A percentile compares a stretch with the other conserved stretches of the same genome.
Evolutionary conservation across 257 asterid species (phyloP).

Genomic region (Marsdenia floribunda): DNA sequence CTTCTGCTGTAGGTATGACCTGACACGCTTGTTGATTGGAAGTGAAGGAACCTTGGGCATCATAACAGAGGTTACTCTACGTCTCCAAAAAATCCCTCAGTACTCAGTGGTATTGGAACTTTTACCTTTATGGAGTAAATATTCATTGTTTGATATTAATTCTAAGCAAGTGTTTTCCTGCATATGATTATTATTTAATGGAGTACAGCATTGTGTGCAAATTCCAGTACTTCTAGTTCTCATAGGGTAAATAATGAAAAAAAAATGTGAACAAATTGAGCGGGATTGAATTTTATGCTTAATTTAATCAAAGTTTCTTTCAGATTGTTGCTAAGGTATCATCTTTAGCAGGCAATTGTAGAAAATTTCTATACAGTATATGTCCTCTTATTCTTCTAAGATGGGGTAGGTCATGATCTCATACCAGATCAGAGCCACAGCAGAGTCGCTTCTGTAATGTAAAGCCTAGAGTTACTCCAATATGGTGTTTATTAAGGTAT

Average conservation of each 20-base stretch:
- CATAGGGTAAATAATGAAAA: background rate
- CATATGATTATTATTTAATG: background rate
- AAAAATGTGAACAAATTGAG: background rate
- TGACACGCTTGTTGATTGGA: slow-evolving; percentile 90
- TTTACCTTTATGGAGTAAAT: slow-evolving; percentile 14
- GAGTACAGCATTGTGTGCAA: background rate
- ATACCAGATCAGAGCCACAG: background rate
- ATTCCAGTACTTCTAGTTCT: background rate
- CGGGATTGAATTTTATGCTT: background rate
- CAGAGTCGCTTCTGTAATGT: background rate
- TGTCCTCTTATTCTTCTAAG: background rate
- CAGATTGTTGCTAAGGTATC: background rate
- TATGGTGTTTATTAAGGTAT: background rate
- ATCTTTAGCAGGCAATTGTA: background rate
- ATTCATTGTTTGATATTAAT: background rate
- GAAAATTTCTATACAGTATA: background rate
- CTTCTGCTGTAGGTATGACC: slow-evolving; percentile 60
- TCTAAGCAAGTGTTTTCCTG: background rate
- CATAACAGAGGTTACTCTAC: slow-evolving; percentile 88
- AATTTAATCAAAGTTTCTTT: background rate
- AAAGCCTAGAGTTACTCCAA: background rate
- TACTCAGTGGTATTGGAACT: slow-evolving; percentile 66
- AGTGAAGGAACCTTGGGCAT: slow-evolving; percentile 99
- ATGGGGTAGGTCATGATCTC: background rate
- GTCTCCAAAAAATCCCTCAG: slow-evolving; percentile 87